Conservation (phyloP, 768 basidiomycete species). For the Melanogaster broomeanus region DNA sequence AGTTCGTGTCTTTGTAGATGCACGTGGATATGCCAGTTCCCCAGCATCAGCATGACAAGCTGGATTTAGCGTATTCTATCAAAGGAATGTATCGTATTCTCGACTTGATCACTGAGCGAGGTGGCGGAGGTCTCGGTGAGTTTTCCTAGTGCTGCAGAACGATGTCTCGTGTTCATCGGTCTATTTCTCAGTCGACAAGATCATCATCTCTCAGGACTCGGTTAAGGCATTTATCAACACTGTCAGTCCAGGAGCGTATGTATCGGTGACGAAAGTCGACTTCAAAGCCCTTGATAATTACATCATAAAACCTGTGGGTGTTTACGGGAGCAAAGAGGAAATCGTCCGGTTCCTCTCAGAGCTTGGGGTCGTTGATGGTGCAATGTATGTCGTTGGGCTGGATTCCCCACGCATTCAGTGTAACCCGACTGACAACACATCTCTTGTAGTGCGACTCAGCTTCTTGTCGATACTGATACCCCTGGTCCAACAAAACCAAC, state of each 20-base stretch:
- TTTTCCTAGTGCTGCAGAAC: neutral
- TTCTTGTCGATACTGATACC: slow-evolving; percentile 1
- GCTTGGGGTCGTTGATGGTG: slow-evolving; percentile 37
- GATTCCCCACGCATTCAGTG: no score
- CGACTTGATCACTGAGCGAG: slow-evolving; percentile 53
- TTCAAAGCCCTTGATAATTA: slow-evolving; percentile 52
- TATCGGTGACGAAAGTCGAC: slow-evolving; percentile 55
- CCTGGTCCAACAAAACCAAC: slow-evolving; percentile 13
- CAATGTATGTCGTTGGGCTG: slow-evolving; percentile 35
- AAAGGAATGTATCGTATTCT: slow-evolving; percentile 54
- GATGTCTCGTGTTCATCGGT: neutral
- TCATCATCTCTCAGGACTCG: slow-evolving; percentile 57
- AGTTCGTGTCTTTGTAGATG: slow-evolving; percentile 17
- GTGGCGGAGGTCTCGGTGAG: slow-evolving; percentile 53
- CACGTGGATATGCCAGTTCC: slow-evolving; percentile 6
- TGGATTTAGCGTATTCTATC: slow-evolving; percentile 33
- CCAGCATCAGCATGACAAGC: slow-evolving; percentile 9
- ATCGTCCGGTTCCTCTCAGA: slow-evolving; percentile 47
- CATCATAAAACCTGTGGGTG: slow-evolving; percentile 49
- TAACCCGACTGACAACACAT: neutral
- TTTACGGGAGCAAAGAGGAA: slow-evolving; percentile 57
- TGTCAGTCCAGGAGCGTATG: slow-evolving; percentile 52
- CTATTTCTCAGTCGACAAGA: slow-evolving; percentile 53
- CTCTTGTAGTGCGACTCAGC: slow-evolving; percentile 4
- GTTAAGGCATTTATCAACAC: slow-evolving; percentile 49